A percentile compares a stretch with the other conserved stretches of the same genome.
phyloP scores from a whole-genome alignment of 2,329 filamentous ascomycete species.

The Exophiala dermatitidis region DNA sequence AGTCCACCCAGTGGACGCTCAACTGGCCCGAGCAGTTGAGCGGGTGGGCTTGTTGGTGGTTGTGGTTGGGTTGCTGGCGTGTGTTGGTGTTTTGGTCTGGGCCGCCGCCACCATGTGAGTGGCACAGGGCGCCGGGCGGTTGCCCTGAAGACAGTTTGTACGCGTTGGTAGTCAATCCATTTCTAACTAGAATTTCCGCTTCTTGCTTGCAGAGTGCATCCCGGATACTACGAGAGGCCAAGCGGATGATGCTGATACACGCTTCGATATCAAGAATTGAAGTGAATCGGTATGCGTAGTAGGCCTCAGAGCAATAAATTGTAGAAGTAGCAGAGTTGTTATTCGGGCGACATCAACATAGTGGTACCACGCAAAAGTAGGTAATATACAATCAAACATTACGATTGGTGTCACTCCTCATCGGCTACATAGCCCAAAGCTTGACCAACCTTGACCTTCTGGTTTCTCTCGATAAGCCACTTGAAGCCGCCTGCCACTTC shows the following conservation, averaged over 20 bases:
- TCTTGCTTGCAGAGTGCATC: no score
- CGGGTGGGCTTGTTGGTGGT: conserved; percentile 5
- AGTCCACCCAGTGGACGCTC: conserved; percentile 14
- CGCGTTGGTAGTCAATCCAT: neutral
- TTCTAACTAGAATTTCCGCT: neutral
- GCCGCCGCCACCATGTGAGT: conserved; percentile 4
- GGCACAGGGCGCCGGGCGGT: conserved; percentile 1
- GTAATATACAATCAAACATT: neutral
- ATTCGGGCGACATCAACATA: no score
- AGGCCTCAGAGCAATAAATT: no score
- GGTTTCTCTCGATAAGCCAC: conserved; percentile 82
- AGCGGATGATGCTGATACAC: no score
- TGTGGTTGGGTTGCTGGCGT: conserved; percentile 5
- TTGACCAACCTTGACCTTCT: conserved; percentile 83
- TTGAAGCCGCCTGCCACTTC: conserved; percentile 59
- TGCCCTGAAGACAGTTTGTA: neutral
- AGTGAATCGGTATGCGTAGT: no score
- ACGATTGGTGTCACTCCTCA: conserved; percentile 4
- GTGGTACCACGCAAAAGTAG: no score
- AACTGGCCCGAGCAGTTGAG: conserved; percentile 15
- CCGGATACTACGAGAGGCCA: no score
- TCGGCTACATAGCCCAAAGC: conserved; percentile 68
- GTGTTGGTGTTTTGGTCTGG: conserved; percentile 14
- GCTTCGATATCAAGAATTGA: no score
- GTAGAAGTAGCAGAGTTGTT: no score